Conservation (phyloP, 2,329 filamentous ascomycete species). For the Colletotrichum musae region DNA sequence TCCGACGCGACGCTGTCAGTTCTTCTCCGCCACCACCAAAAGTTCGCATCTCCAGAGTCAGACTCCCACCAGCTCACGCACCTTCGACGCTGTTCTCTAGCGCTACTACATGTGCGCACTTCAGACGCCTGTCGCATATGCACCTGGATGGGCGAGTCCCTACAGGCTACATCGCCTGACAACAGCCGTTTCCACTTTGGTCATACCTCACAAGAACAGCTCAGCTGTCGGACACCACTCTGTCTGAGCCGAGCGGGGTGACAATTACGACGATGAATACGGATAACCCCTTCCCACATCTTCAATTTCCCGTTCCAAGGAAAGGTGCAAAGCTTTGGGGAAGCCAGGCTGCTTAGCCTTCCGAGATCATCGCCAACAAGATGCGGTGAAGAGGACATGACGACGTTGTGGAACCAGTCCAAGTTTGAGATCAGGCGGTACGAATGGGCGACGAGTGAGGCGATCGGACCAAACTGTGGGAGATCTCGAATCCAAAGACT, state of each 20-base stretch:
- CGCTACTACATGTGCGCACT: conserved; percentile 32
- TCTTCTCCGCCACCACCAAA: conserved; percentile 27
- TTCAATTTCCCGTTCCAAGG: conserved; percentile 24
- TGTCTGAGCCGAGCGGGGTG: too few species aligned
- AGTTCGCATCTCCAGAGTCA: neutral
- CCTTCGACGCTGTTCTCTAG: conserved; percentile 5
- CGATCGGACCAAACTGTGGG: conserved; percentile 32
- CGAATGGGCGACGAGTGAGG: conserved; percentile 22
- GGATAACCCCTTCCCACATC: conserved; percentile 1
- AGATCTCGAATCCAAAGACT: conserved; percentile 26
- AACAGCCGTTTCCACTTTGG: neutral
- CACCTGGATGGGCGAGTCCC: neutral
- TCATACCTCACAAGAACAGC: conserved; percentile 19
- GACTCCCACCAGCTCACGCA: neutral
- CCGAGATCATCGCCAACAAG: conserved; percentile 3
- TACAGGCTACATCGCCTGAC: conserved; percentile 25
- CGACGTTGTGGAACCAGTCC: conserved; percentile 32
- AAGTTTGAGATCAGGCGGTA: conserved; percentile 24
- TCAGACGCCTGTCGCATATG: conserved; percentile 29
- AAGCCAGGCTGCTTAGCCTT: neutral
- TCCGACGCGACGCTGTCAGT: conserved; percentile 3
- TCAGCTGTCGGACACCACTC: conserved; percentile 2
- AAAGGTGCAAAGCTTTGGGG: conserved; percentile 1
- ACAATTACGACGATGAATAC: neutral
- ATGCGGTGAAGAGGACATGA: conserved; percentile 36